phyloP scores from a whole-genome alignment of 345 rosid genomes.

The Cochlearia excelsa region DNA sequence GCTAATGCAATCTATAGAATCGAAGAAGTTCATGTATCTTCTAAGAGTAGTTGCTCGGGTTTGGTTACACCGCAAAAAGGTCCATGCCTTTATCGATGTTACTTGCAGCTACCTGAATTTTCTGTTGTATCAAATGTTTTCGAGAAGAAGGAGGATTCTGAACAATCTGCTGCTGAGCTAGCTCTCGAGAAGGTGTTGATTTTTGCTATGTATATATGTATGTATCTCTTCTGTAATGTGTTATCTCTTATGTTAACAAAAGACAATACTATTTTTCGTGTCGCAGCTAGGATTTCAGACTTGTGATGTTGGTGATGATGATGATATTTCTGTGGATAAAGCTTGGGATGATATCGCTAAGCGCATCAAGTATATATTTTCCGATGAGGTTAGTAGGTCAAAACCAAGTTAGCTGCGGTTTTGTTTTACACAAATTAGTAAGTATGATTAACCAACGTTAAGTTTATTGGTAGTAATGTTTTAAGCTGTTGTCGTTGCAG shows the following conservation, averaged over 20 bases:
- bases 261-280: conserved; percentile 13
- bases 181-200: conserved; percentile 63
- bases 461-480: conserved; percentile 16
- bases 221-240: neutral
- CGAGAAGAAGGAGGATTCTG: conserved; percentile 85
- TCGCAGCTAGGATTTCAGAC: conserved; percentile 56
- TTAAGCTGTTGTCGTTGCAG: conserved; percentile 39
- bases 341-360: conserved; percentile 55
- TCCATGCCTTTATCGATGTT: conserved; percentile 71
- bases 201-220: conserved; percentile 6
- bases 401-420: no score
- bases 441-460: neutral
- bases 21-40: conserved; percentile 66
- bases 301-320: conserved; percentile 28
- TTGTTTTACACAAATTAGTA: no score
- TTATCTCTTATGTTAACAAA: conserved; percentile 15
- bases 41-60: conserved; percentile 76
- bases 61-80: conserved; percentile 72
- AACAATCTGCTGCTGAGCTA: conserved; percentile 87
- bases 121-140: conserved; percentile 55
- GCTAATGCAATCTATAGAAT: conserved; percentile 52
- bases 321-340: conserved; percentile 55
- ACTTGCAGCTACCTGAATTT: conserved; percentile 73
- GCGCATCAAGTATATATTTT: conserved; percentile 54
- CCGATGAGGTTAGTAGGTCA: conserved; percentile 64